These are phyloP conservation scores for Limtongia smithiae DNA, from an alignment of 805 yeast species.

Conservation along the genomic window DNA sequence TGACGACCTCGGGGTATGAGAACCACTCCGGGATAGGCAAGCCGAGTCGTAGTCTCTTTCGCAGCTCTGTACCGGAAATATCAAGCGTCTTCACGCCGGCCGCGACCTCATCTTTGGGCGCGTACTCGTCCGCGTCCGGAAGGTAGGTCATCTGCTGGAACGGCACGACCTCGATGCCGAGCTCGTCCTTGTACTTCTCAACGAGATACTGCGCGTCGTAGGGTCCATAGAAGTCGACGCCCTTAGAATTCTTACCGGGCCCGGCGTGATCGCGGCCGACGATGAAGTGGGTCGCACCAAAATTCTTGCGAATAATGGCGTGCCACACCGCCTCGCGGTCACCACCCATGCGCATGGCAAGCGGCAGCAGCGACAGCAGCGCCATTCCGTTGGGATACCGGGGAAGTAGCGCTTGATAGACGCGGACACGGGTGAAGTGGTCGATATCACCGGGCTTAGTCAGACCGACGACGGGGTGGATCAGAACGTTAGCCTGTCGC, in stretches of 20 bases:
- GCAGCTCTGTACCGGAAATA: conserved; percentile 91
- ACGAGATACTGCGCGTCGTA: conserved; percentile 93
- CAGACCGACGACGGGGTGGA: conserved; percentile 95
- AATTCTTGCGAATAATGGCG: conserved; percentile 92
- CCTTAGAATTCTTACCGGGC: conserved; percentile 84
- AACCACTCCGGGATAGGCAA: conserved; percentile 93
- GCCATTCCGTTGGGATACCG: conserved; percentile 95
- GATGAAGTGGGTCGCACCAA: conserved; percentile 94
- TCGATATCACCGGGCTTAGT: conserved; percentile 98
- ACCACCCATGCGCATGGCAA: conserved; percentile 99
- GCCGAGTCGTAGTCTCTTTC: conserved; percentile 82
- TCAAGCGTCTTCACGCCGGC: conserved; percentile 76
- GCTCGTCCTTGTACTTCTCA: conserved; percentile 67
- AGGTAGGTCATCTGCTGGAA: conserved; percentile 95
- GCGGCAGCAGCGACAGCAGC: conserved; percentile 76
- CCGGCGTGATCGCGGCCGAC: conserved; percentile 99
- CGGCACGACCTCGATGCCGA: conserved; percentile 87
- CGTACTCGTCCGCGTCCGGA: conserved; percentile 92
- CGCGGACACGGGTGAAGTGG: conserved; percentile 95
- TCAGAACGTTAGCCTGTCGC: conserved; percentile 78
- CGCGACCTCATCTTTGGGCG: conserved; percentile 90
- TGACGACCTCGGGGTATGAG: conserved; percentile 93
- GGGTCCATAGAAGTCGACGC: conserved; percentile 93
- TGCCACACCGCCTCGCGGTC: conserved; percentile 99
- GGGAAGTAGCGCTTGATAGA: conserved; percentile 85